These are phyloP conservation scores for Thelonectria rubi DNA, from an alignment of 2,329 filamentous ascomycete species.

Conservation along the genomic window DNA sequence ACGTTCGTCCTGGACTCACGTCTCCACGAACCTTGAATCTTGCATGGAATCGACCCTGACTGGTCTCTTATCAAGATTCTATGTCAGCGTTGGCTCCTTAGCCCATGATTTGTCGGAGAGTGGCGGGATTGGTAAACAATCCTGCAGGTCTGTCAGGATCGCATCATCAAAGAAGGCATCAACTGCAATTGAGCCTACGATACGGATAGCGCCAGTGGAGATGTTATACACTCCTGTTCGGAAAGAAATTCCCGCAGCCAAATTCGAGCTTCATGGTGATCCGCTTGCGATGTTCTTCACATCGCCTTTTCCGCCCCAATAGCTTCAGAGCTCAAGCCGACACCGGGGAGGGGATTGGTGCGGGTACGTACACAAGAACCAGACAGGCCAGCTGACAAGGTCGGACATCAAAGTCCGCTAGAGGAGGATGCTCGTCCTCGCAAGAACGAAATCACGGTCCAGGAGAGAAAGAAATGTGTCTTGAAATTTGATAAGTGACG, in stretches of 20 bases:
- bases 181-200: slow-evolving; percentile 15
- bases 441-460: slow-evolving; percentile 6
- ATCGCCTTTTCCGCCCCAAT: slow-evolving; percentile 39
- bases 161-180: slow-evolving; percentile 20
- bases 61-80: slow-evolving; percentile 20
- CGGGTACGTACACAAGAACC: slow-evolving; percentile 27
- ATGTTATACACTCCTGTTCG: slow-evolving; percentile 19
- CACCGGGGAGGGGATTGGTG: slow-evolving; percentile 40
- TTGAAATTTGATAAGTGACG: slow-evolving; percentile 30
- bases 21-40: background rate
- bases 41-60: slow-evolving; percentile 1
- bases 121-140: slow-evolving; percentile 19
- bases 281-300: slow-evolving; percentile 21
- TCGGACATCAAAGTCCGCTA: slow-evolving; percentile 40
- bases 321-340: slow-evolving; percentile 38
- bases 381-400: slow-evolving; percentile 17
- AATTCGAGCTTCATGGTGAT: slow-evolving; percentile 20
- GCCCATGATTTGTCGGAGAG: slow-evolving; percentile 14
- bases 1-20: background rate
- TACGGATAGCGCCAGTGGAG: slow-evolving; percentile 18
- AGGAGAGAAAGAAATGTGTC: slow-evolving; percentile 18
- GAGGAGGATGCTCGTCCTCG: slow-evolving; percentile 11
- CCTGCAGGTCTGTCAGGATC: slow-evolving; percentile 25
- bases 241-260: slow-evolving; percentile 38
- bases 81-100: slow-evolving; percentile 11